Base-by-base conservation (phyloP, 2,329 filamentous ascomycete species). In the Fusarium austroafricanum region DNA sequence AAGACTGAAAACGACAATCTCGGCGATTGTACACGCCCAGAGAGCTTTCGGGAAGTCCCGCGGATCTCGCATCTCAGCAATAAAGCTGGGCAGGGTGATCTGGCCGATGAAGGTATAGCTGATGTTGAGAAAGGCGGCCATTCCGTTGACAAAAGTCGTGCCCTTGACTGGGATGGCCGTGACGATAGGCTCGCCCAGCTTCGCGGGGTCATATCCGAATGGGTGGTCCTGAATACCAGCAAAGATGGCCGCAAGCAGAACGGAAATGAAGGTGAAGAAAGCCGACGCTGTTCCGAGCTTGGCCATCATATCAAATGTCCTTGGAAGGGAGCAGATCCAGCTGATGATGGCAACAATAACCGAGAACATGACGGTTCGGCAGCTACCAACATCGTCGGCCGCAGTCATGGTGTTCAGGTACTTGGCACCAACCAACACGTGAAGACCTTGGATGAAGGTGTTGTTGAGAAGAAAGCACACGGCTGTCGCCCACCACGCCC, bases 101-200 rank as follows among this genome's bases (percentile, higher is more conserved):
- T 97, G 94, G 0, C 94, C 94, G 71, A 97, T 97, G 76, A 97
- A 97, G 1, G 94, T 97, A 78, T 97, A 97, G 80, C 90, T 93
- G 76, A 97, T 97, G 80, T 97, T 97, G 77, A 97, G 85, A 79
- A 97, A 97, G 0, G 94, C 94, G 53, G 89, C 93, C 85, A 97
- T 90, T 21, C 90, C 94, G 4, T 86, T 83, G 5, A 97, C 92
- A 71, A 96, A 97, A 0, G 91, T 92, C 0, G 93, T 96, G 18
- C 90, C 87, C 4, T 83, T 78, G 4, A 89, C 79, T 0, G 94
- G 92, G 20, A 94, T 76, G 0, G 88, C 88, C 0, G 89, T 88
- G 8, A 96, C 90, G 10, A 87, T 84, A 0, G 91, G 90, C 8
- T 88, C 84, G 2, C 92, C 92, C 20, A 74, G 38, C 23, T 70